phyloP scores from a whole-genome alignment of 202 grass and related monocot genomes.

The Panicum virgatum region DNA sequence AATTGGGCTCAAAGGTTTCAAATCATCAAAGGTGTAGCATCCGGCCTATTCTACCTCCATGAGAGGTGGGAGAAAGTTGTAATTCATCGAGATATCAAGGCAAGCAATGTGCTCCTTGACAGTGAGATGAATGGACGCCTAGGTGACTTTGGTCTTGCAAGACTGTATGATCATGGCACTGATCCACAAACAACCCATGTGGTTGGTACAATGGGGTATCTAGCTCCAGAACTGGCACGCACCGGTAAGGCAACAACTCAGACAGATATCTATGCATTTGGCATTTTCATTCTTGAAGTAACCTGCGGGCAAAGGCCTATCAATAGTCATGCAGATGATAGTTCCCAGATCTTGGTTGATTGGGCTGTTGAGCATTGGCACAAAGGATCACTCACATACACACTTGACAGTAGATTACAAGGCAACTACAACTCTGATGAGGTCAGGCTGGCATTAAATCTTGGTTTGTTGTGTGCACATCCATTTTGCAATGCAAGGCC shows the following conservation, averaged over 20 bases:
- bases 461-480: constrained; percentile 49
- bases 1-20: constrained; percentile 31
- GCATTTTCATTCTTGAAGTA: constrained; percentile 41
- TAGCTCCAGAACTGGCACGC: constrained; percentile 29
- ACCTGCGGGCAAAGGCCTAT: constrained; percentile 33
- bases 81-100: constrained; percentile 43
- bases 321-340: neutral
- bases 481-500: constrained; percentile 33
- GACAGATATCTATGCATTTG: constrained; percentile 47
- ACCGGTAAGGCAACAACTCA: constrained; percentile 27
- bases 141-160: constrained; percentile 47
- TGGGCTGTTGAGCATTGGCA: constrained; percentile 45
- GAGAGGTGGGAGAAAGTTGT: constrained; percentile 50
- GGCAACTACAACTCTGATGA: constrained; percentile 1
- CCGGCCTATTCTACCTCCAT: constrained; percentile 36
- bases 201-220: constrained; percentile 40
- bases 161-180: constrained; percentile 40
- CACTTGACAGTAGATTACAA: constrained; percentile 38
- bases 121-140: constrained; percentile 40
- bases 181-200: constrained; percentile 39
- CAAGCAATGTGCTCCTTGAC: constrained; percentile 46
- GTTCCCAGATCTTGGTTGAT: constrained; percentile 29
- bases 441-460: constrained; percentile 34
- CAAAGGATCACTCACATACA: constrained; percentile 25
- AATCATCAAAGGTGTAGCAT: constrained; percentile 39